Conservation (phyloP, 1,284 basidiomycete genomes). For the Coriolopsis trogii region DNA sequence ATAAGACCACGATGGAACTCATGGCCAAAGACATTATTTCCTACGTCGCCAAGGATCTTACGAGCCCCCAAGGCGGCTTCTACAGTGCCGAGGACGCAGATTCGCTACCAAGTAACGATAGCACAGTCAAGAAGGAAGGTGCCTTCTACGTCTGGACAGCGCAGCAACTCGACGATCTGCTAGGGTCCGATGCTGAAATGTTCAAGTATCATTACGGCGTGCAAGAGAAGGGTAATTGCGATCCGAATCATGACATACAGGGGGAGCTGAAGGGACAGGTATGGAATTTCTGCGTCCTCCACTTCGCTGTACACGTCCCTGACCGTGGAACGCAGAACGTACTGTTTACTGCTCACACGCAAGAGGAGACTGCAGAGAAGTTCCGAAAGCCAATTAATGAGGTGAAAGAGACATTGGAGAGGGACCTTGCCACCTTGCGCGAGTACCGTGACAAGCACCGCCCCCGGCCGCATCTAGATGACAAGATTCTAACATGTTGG, state of each 20-base stretch:
- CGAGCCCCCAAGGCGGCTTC: conserved; percentile 40
- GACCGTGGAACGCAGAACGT: conserved; percentile 27
- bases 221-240: conserved; percentile 42
- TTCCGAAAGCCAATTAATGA: conserved; percentile 27
- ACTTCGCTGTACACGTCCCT: not conserved
- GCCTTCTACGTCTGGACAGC: conserved; percentile 49
- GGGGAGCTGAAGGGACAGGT: conserved; percentile 41
- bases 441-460: conserved; percentile 39
- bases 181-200: conserved; percentile 34
- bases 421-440: conserved; percentile 31
- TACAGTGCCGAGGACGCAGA: conserved; percentile 50
- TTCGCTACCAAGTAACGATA: conserved; percentile 35
- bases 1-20: conserved; percentile 24
- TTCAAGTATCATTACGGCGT: conserved; percentile 42
- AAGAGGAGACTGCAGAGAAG: conserved; percentile 26
- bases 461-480: conserved; percentile 46
- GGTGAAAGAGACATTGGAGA: conserved; percentile 25
- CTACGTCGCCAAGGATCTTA: conserved; percentile 41
- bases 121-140: conserved; percentile 41
- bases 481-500: conserved; percentile 49
- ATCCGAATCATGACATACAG: conserved; percentile 42
- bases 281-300: not conserved
- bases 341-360: conserved; percentile 27
- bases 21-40: conserved; percentile 37
- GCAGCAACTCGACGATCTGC: conserved; percentile 38